Percentiles rank a stretch among this genome's conserved stretches.
Conservation (phyloP, 1,284 basidiomycete genomes). For the Pseudomicrostroma phylloplanum region DNA sequence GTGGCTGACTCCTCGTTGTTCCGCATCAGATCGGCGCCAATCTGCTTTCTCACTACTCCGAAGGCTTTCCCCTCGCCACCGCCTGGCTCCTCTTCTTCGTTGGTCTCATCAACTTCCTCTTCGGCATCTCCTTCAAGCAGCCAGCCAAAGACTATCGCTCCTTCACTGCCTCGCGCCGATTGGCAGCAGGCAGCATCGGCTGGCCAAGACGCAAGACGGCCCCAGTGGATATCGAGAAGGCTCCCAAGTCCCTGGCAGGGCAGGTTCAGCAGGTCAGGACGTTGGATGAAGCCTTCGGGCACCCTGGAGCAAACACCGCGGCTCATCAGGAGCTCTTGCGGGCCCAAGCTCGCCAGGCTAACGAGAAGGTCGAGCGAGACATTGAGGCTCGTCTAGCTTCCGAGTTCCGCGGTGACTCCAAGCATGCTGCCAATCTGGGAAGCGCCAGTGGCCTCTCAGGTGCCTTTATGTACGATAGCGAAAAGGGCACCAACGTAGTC, state of each 20-base stretch:
- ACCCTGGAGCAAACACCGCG: background rate
- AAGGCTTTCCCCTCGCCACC: constrained; percentile 17
- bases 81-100: constrained; percentile 19
- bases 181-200: background rate
- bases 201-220: background rate
- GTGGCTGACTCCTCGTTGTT: background rate
- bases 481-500: background rate
- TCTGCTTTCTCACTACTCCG: constrained; percentile 13
- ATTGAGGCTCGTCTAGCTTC: constrained; percentile 4
- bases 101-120: constrained; percentile 18
- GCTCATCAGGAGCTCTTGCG: constrained; percentile 9
- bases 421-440: background rate
- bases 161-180: background rate
- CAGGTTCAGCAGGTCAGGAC: background rate
- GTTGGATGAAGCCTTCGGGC: background rate
- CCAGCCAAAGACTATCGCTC: constrained; percentile 6
- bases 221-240: background rate
- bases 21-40: constrained; percentile 5
- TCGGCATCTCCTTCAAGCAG: constrained; percentile 8
- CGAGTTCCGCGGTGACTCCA: background rate
- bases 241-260: constrained; percentile 1
- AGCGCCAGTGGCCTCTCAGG: background rate
- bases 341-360: constrained; percentile 11
- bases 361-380: constrained; percentile 8
- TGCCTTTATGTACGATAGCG: constrained; percentile 6